Base-by-base conservation (phyloP, 345 rosid species). In the Arabis hirsuta region DNA sequence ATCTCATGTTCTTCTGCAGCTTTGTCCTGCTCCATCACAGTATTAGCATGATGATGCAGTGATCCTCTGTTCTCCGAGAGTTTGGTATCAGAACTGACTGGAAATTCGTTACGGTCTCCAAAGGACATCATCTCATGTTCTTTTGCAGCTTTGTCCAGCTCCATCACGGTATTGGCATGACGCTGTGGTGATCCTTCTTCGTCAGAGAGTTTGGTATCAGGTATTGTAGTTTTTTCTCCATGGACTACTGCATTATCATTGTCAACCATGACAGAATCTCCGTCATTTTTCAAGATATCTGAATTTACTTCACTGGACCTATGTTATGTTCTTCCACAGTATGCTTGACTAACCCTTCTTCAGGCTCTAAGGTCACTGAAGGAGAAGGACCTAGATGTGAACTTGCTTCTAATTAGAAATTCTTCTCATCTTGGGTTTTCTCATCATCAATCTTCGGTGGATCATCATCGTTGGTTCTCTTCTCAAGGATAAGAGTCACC, bases 31-130 rank as follows among this genome's bases (percentile, higher is more conserved):
- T 67, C 73, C 58, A 52, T 53, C 13, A 55, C 39, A 41, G 36
- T 38, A 66, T 61, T 4, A 72, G 19, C 69, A 60, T 67, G 8
- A 53, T 11, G 47, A 43, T 1, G 31, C 4, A 26, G 53, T 19
- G 73, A 54, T 24, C 57, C 75, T 36, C 4, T 42, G 16, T 12
- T 74, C 34, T 52, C 48, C 5, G 59, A 50, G 20, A 39, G 24
- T 73, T 78, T 66, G 52, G 32, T 22, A 65, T 78, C 74, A 74
- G 76, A 60, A 63, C 61, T 43, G 26, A 48, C 79, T n/a, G 63
- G 45, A 64, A 32, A 38, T 62, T 69, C 76, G 3, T 57, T 48
- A 19, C 43, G 62, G 45, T 59, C 69, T 59, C 43, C 58, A 26
- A 73, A 44, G 27, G 50, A 43, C 61, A 56, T 16, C 27, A 65